These are phyloP conservation scores for Ogataea hybrid DNA, from an alignment of 1,139 yeast species.

Conservation along the genomic window DNA sequence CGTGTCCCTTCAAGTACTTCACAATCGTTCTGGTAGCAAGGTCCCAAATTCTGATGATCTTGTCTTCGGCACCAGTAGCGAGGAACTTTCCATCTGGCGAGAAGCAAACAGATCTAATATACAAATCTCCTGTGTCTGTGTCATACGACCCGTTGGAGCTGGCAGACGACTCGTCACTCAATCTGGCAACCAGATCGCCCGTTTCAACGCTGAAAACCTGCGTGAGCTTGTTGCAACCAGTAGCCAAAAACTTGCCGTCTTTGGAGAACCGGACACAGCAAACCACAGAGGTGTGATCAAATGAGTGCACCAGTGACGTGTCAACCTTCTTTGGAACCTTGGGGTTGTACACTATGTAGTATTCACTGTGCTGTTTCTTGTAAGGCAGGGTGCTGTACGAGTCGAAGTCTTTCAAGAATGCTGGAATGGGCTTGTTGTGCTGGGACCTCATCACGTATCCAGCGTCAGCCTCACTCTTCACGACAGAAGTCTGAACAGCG, in stretches of 20 bases:
- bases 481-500: slow-evolving; percentile 15
- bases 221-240: slow-evolving; percentile 96
- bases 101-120: slow-evolving; percentile 93
- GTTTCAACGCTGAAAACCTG: slow-evolving; percentile 92
- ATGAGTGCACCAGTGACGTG: slow-evolving; percentile 83
- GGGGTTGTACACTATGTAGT: slow-evolving; percentile 89
- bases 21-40: slow-evolving; percentile 82
- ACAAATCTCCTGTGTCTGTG: slow-evolving; percentile 70
- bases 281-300: slow-evolving; percentile 91
- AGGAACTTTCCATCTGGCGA: slow-evolving; percentile 94
- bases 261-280: slow-evolving; percentile 94
- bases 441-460: slow-evolving; percentile 42
- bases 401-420: slow-evolving; percentile 79
- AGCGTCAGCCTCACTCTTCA: slow-evolving; percentile 27
- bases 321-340: slow-evolving; percentile 74
- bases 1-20: slow-evolving; percentile 90
- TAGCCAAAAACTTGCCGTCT: slow-evolving; percentile 91
- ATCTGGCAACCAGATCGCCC: slow-evolving; percentile 84
- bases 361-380: slow-evolving; percentile 83
- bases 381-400: slow-evolving; percentile 73
- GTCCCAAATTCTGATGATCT: slow-evolving; percentile 96
- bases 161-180: slow-evolving; percentile 74
- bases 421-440: slow-evolving; percentile 77
- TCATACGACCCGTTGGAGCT: slow-evolving; percentile 37
- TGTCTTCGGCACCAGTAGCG: slow-evolving; percentile 99